A percentile compares a stretch with the other conserved stretches of the same genome.
Conservation (phyloP, 1,139 yeast genomes). For the Protomyces arabidopsidicola region DNA sequence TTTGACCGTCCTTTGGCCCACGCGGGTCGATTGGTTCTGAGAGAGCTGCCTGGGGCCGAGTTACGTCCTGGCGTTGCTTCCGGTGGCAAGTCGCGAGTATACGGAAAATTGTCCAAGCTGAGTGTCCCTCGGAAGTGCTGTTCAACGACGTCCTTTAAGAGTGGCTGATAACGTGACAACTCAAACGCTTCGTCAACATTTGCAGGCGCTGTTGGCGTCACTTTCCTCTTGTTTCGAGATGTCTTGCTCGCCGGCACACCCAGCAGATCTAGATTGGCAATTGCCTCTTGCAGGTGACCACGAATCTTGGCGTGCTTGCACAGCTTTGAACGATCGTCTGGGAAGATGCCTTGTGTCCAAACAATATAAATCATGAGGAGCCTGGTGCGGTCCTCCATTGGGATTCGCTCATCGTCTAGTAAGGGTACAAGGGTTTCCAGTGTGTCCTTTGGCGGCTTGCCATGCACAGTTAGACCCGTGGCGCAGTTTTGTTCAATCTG, state of each 20-base stretch:
- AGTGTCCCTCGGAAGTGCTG: conserved; percentile 48
- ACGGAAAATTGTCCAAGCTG: conserved; percentile 63
- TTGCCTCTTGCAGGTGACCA: conserved; percentile 56
- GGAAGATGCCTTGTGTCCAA: conserved; percentile 78
- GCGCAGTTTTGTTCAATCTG: conserved; percentile 56
- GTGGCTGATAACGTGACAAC: conserved; percentile 74
- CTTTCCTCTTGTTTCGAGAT: conserved; percentile 40
- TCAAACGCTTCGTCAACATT: conserved; percentile 64
- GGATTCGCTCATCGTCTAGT: conserved; percentile 46
- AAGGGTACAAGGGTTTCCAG: conserved; percentile 62
- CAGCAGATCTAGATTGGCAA: conserved; percentile 59
- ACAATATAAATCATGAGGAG: conserved; percentile 72
- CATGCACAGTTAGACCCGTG: conserved; percentile 67
- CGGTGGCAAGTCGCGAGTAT: conserved; percentile 57
- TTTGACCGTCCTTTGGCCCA: conserved; percentile 39
- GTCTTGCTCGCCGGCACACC: conserved; percentile 63
- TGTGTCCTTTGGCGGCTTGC: conserved; percentile 58
- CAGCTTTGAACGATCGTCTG: conserved; percentile 66
- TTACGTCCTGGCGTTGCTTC: not conserved
- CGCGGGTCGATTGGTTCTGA: conserved; percentile 40
- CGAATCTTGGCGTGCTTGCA: conserved; percentile 63
- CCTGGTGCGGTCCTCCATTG: conserved; percentile 58
- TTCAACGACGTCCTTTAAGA: conserved; percentile 56
- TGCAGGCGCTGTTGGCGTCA: conserved; percentile 37
- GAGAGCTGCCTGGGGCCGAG: conserved; percentile 10